Evolutionary conservation across 2,329 filamentous ascomycete genomes (phyloP).

Genomic region (Cladosporium oxysporum): DNA sequence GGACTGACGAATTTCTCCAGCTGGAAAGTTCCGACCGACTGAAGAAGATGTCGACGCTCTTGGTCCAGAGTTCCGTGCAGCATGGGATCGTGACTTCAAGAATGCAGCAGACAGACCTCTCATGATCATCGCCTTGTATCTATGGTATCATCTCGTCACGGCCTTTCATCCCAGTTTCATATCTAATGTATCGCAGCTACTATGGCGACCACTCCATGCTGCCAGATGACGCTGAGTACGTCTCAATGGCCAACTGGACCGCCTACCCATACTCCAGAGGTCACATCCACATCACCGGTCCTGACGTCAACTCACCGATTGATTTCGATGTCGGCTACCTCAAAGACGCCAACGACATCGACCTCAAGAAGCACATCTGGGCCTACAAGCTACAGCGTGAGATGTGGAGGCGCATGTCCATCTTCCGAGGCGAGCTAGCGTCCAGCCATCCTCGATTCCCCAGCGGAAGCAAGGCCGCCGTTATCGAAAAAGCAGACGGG

Average conservation of each 20-base stretch:
- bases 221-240: constrained; percentile 51
- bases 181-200: constrained; percentile 23
- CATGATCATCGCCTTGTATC: constrained; percentile 47
- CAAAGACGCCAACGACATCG: constrained; percentile 55
- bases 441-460: constrained; percentile 42
- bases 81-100: constrained; percentile 60
- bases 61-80: constrained; percentile 54
- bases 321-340: constrained; percentile 63
- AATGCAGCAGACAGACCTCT: constrained; percentile 50
- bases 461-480: constrained; percentile 48
- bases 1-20: constrained; percentile 21
- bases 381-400: constrained; percentile 67
- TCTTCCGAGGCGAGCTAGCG: constrained; percentile 49
- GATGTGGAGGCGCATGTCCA: constrained; percentile 57
- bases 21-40: constrained; percentile 58
- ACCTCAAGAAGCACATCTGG: constrained; percentile 62
- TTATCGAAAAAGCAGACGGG: constrained; percentile 35
- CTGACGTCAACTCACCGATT: constrained; percentile 47
- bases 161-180: neutral
- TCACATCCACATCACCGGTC: constrained; percentile 58
- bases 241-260: constrained; percentile 56
- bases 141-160: constrained; percentile 32
- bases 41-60: constrained; percentile 55
- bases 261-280: constrained; percentile 64
- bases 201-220: constrained; percentile 37